Evolutionary conservation across 2,329 filamentous ascomycete genomes (phyloP), one percentile per base, ranked within the genome.

Genomic region (Pseudocercospora cruenta): DNA sequence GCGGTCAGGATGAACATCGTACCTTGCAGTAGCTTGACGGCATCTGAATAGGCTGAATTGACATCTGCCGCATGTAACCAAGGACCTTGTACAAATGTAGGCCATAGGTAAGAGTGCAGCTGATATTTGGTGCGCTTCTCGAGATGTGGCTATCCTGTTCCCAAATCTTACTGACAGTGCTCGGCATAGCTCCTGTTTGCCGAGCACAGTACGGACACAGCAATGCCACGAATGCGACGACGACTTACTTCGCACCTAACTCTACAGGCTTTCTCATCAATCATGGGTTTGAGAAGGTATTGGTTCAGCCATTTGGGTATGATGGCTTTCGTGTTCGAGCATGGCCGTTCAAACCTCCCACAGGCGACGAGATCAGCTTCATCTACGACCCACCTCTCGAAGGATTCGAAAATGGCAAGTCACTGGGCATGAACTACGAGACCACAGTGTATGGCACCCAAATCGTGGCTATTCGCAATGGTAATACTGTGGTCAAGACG

Each of bases 261-360:
- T 73, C 73, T 4, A 71, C 70, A n/a, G 73, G 73, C 26, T 71
- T 79, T 43, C 73, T 72, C 9, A 75, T 80, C 63, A 74, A 77
- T 33, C 78, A 80, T 73, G 79, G 79, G 8, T 78, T 79, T 49
- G 78, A 80, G 67, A 78, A 75, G 1, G 69, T 80, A 1, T 70
- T 80, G 1, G 76, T 80, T 4, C 78, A 80, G 60, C 78, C 78
- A 10, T 80, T 75, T 69, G 78, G 78, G 12, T 78, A 78, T 58
- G 78, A 80, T 68, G 78, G 78, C 1, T 79, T 80, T 57, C 75
- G 78, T 6, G 76, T 80, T 4, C 74, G 78, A 61, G 78, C 78
- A 7, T 80, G 78, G 79, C 76, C 78, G 0, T 80, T 76, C 66
- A 70, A 75, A 10, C 77, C 77, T 24, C 75, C 75, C 6, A 76